Base-by-base conservation (phyloP, 352 stramenopile genomes). In the Phytophthora sansomeana region DNA sequence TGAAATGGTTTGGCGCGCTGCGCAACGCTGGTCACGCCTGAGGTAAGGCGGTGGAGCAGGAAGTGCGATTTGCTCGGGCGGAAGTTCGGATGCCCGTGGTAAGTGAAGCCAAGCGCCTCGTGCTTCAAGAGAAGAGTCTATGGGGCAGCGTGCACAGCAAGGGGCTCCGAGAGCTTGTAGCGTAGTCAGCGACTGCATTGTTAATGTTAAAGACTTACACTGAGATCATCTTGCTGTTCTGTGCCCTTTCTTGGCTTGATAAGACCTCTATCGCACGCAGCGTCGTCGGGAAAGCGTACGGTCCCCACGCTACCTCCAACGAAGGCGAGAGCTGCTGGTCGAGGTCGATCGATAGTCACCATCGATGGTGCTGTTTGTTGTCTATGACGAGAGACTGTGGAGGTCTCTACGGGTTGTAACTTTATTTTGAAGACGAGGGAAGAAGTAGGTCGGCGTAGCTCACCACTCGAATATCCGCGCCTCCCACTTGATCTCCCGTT, bases 381-480 rank as follows among this genome's bases (percentile, higher is more conserved):
- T 64, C 47, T 59, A 52, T 58, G 46, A 17, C 28, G 57, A 48
- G 41, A 44, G 35, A 36, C n/a, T 57, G 44, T 26, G 30, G 8
- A 30, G 7, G 24, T 16, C 36, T 65, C 39, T 52, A 61, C 26
- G 24, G 55, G 62, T 48, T 8, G 57, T 47, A 60, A 55, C 29
- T 61, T 64, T 68, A 43, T 49, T 66, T 54, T 48, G 38, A 44
- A 47, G 28, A 30, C 17, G 49, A 26, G 9, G 11, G 21, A 14
- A 21, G 19, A 19, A 50, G 36, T 26, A 44, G 13, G 39, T 8
- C 16, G 38, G 24, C n/a, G 42, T 53, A 48, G 56, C 10, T 74
- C 59, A 75, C 62, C 67, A 75, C 67, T 75, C 62, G 55, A 75
- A 75, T 62, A 50, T 65, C 56, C 52, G 67, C 29, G 56, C 13